phyloP scores from a whole-genome alignment of 2,329 filamentous ascomycete genomes.

The Westerdykella sp. region DNA sequence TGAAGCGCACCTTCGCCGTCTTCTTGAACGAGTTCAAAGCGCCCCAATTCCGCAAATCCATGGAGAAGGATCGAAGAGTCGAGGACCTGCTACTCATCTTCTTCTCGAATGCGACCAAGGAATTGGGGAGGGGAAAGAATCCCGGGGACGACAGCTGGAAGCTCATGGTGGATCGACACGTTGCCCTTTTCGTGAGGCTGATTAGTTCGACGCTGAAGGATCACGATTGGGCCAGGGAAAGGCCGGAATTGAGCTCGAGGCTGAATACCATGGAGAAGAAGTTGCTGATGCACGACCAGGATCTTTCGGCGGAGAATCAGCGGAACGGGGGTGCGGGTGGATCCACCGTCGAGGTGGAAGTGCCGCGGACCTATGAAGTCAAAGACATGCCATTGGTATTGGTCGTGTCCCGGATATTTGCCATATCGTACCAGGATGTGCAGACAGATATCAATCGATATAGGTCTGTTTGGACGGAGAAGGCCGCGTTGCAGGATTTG shows the following conservation, averaged over 20 bases:
- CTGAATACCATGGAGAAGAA: slow-evolving; percentile 84
- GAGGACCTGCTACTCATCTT: slow-evolving; percentile 94
- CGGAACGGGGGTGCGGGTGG: slow-evolving; percentile 53
- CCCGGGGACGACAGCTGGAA: slow-evolving; percentile 85
- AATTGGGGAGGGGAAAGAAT: slow-evolving; percentile 70
- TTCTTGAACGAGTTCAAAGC: slow-evolving; percentile 93
- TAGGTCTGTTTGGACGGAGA: slow-evolving; percentile 79
- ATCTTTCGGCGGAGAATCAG: slow-evolving; percentile 60
- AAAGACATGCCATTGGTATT: slow-evolving; percentile 96
- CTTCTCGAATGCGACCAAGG: slow-evolving; percentile 89
- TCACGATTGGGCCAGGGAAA: slow-evolving; percentile 77
- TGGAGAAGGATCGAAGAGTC: slow-evolving; percentile 88
- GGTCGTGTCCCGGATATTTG: slow-evolving; percentile 80
- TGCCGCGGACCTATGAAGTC: slow-evolving; percentile 82
- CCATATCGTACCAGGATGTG: slow-evolving; percentile 67
- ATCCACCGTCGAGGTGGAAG: slow-evolving; percentile 70
- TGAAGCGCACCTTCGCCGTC: slow-evolving; percentile 90
- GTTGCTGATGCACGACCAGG: slow-evolving; percentile 87
- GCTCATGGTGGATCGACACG: slow-evolving; percentile 83
- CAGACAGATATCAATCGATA: slow-evolving; percentile 83
- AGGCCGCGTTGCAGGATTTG: slow-evolving; percentile 81
- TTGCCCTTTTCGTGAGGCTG: slow-evolving; percentile 87
- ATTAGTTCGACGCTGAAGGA: slow-evolving; percentile 73
- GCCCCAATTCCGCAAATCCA: slow-evolving; percentile 76
- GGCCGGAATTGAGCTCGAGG: slow-evolving; percentile 74